Conservation (phyloP, 176 grass and related monocot species). For the Urochloa ruziziensis region DNA sequence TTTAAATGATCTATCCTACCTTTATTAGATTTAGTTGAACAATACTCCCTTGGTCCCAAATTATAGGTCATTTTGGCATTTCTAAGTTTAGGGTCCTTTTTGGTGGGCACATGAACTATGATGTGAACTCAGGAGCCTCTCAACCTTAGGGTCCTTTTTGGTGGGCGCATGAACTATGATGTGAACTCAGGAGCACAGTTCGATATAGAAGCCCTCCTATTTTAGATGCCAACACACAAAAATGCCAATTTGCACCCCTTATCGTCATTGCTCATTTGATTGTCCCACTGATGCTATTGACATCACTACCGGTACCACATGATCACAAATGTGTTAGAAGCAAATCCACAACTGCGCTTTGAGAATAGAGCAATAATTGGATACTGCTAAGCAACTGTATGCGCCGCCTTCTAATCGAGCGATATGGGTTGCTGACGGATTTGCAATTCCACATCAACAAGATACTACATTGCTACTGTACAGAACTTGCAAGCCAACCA, state of each 20-base stretch:
- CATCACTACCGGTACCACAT: neutral
- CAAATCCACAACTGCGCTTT: neutral
- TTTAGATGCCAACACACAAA: neutral
- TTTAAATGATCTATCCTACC: too few species aligned
- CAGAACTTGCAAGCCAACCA: neutral
- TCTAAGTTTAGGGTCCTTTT: too few species aligned
- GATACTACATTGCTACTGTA: neutral
- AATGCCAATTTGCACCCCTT: neutral
- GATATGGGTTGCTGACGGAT: neutral
- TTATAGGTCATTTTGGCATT: too few species aligned
- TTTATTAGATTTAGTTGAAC: too few species aligned
- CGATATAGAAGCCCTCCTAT: neutral
- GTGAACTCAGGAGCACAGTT: neutral
- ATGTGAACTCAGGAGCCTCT: too few species aligned
- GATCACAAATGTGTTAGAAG: neutral
- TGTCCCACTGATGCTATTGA: neutral
- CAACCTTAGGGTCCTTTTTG: neutral
- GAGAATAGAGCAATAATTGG: neutral
- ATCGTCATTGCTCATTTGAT: neutral
- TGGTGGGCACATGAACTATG: too few species aligned
- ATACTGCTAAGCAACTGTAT: neutral
- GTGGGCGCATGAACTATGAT: neutral
- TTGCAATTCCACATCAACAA: constrained; percentile 7
- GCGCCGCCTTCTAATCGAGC: neutral
- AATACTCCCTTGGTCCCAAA: too few species aligned